These are phyloP conservation scores for Schwanniomyces pseudopolymorphus DNA, from an alignment of 805 yeast genomes.

Conservation along the genomic window DNA sequence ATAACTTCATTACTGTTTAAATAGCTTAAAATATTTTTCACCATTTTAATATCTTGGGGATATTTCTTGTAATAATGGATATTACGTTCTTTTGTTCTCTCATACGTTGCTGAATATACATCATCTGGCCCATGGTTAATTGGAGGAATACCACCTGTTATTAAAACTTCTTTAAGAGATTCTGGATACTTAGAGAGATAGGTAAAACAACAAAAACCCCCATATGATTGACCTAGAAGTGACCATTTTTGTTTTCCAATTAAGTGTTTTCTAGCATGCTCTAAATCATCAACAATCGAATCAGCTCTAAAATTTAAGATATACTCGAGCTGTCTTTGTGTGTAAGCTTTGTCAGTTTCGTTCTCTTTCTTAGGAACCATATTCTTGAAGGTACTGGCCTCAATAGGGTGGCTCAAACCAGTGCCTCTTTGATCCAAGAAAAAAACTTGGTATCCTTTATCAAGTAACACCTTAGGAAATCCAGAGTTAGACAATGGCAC, in stretches of 20 bases:
- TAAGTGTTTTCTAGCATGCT: constrained; percentile 40
- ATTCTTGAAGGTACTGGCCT: constrained; percentile 23
- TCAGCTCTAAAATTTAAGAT: constrained; percentile 52
- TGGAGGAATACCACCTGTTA: constrained; percentile 64
- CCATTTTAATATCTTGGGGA: constrained; percentile 45
- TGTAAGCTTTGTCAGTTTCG: constrained; percentile 14
- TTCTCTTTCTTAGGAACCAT: constrained; percentile 11
- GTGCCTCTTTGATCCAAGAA: constrained; percentile 64
- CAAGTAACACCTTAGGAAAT: constrained; percentile 36
- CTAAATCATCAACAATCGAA: constrained; percentile 52
- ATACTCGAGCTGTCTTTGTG: constrained; percentile 34
- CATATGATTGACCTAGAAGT: constrained; percentile 54
- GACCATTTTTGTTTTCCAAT: constrained; percentile 46
- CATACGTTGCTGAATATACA: constrained; percentile 49
- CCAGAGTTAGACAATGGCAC: constrained; percentile 38
- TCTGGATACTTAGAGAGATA: constrained; percentile 47
- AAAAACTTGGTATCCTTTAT: constrained; percentile 43
- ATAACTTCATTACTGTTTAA: constrained; percentile 25
- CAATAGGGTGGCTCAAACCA: constrained; percentile 51
- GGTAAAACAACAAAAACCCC: constrained; percentile 53
- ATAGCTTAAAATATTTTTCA: constrained; percentile 35
- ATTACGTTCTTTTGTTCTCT: constrained; percentile 48
- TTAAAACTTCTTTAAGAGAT: constrained; percentile 41
- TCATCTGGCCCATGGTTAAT: constrained; percentile 42
- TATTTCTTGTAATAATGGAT: constrained; percentile 46